phyloP scores from a whole-genome alignment of 345 rosid genomes.

The Eucalyptus pumila region DNA sequence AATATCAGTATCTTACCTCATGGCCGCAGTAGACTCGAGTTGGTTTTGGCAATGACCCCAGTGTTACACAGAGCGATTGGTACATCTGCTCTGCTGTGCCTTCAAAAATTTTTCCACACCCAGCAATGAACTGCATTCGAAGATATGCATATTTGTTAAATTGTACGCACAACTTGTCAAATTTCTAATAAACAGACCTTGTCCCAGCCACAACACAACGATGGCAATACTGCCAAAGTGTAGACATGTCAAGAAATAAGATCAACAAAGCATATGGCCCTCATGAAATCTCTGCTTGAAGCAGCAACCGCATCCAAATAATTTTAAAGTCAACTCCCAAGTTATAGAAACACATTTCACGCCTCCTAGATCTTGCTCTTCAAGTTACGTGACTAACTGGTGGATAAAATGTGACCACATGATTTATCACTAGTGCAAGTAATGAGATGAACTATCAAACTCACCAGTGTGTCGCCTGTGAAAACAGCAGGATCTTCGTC shows the following conservation, averaged over 20 bases:
- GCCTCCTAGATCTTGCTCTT: neutral
- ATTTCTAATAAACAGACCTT: neutral
- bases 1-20: constrained; percentile 39
- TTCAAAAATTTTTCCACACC: constrained; percentile 87
- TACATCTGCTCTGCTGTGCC: constrained; percentile 97
- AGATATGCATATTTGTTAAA: neutral
- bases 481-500: constrained; percentile 67
- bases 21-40: constrained; percentile 89
- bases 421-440: neutral
- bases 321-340: neutral
- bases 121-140: constrained; percentile 62
- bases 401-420: neutral
- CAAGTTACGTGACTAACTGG: neutral
- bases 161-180: neutral
- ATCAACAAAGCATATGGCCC: neutral
- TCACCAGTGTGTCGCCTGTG: constrained; percentile 88
- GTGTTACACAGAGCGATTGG: constrained; percentile 79
- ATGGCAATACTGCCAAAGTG: neutral
- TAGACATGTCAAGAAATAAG: neutral
- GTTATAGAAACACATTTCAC: neutral
- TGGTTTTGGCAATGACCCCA: constrained; percentile 75
- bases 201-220: neutral
- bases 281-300: neutral
- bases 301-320: neutral
- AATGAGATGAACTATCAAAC: neutral